These are phyloP conservation scores for Mortierella alpina DNA, from an alignment of 192 early-diverging fungal genomes.

Conservation along the genomic window DNA sequence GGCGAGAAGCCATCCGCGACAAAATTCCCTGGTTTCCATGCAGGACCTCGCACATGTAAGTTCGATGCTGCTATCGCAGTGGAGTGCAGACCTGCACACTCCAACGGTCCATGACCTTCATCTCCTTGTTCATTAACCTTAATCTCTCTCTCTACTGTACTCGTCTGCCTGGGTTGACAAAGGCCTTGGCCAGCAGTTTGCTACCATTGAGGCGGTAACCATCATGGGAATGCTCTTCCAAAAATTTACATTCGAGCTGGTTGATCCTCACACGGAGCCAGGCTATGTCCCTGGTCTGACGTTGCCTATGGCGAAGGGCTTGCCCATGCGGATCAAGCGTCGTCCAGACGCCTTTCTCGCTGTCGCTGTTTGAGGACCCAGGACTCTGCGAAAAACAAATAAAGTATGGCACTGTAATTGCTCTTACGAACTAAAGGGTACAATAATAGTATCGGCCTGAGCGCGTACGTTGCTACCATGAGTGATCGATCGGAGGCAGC, in stretches of 20 bases:
- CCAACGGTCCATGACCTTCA: no score
- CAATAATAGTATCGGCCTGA: no score
- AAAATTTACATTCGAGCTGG: constrained; percentile 52
- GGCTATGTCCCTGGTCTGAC: constrained; percentile 34
- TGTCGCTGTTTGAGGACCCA: neutral
- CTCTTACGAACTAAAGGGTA: no score
- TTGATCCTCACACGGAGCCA: constrained; percentile 32
- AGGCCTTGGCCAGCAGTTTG: constrained; percentile 57
- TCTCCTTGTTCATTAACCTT: neutral
- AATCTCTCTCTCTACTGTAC: neutral
- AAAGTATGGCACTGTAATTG: no score
- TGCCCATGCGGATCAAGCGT: constrained; percentile 32
- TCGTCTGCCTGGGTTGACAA: neutral
- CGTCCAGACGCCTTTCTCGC: neutral
- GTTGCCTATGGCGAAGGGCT: constrained; percentile 46
- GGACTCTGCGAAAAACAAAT: neutral
- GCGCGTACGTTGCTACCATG: no score
- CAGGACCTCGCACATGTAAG: constrained; percentile 62
- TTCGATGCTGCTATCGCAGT: no score
- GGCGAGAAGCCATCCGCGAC: constrained; percentile 44
- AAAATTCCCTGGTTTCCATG: constrained; percentile 67
- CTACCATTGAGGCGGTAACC: constrained; percentile 52
- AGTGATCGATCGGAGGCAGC: no score
- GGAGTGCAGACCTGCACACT: no score
- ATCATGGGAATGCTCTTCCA: constrained; percentile 37